Conservation (phyloP, 306 rosid genomes). For the Quercus glauca region DNA sequence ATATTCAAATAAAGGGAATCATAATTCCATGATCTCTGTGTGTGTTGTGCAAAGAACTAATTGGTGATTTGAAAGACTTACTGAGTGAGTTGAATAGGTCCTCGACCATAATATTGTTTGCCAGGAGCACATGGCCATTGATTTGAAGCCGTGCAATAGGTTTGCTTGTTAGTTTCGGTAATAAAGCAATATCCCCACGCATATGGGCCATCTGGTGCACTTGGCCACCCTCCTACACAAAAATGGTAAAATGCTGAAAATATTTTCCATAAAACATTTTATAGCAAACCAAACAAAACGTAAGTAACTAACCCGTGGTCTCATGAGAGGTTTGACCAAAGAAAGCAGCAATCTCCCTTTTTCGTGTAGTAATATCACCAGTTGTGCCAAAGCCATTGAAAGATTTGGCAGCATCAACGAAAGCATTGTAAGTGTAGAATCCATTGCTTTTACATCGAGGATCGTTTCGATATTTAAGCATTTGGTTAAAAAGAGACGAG, state of each 20-base stretch:
- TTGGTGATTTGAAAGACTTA: not conserved
- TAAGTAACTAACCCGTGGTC: constrained; percentile 32
- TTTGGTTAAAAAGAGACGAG: constrained; percentile 28
- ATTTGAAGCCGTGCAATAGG: constrained; percentile 16
- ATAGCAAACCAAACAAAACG: too few relatives aligned
- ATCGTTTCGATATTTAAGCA: constrained; percentile 50
- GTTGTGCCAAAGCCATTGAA: constrained; percentile 42
- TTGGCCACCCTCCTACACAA: constrained; percentile 11
- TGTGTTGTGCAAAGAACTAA: not conserved
- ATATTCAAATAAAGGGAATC: too few relatives aligned
- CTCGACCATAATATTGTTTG: constrained; percentile 51
- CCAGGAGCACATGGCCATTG: constrained; percentile 51
- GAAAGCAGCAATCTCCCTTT: constrained; percentile 54
- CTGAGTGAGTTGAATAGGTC: constrained; percentile 61
- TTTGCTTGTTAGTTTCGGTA: constrained; percentile 12
- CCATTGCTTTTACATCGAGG: constrained; percentile 29
- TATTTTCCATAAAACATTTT: too few relatives aligned
- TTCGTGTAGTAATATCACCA: constrained; percentile 31
- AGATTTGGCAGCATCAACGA: constrained; percentile 48
- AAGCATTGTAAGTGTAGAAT: constrained; percentile 56
- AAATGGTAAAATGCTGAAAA: too few relatives aligned
- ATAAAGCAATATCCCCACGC: constrained; percentile 71
- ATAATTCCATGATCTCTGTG: too few relatives aligned
- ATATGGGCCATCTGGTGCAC: constrained; percentile 66
- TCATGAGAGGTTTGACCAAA: constrained; percentile 52